These are phyloP conservation scores for Castanopsis chinensis DNA, from an alignment of 306 rosid genomes.

Conservation along the genomic window DNA sequence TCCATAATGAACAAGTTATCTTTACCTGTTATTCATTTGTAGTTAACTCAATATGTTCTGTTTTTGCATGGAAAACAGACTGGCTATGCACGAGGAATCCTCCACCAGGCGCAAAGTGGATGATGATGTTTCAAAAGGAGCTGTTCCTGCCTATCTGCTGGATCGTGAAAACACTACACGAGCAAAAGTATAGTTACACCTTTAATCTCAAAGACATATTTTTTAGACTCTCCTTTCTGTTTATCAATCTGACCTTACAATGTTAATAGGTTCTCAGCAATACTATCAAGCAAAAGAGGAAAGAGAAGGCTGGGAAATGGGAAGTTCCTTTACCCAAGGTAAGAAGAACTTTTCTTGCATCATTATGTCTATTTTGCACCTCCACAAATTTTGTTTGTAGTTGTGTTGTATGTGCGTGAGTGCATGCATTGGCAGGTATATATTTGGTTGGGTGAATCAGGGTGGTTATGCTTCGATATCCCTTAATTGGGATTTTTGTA, in stretches of 20 bases:
- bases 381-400: neutral
- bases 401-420: neutral
- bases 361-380: neutral
- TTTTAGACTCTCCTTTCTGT: neutral
- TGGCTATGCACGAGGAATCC: conserved; percentile 89
- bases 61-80: conserved; percentile 36
- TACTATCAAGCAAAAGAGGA: conserved; percentile 89
- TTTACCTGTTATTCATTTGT: neutral
- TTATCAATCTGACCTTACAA: conserved; percentile 11
- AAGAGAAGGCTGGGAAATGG: conserved; percentile 98
- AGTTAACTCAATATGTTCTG: neutral
- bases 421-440: neutral
- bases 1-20: neutral
- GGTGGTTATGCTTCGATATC: neutral
- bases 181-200: conserved; percentile 51
- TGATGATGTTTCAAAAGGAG: conserved; percentile 81
- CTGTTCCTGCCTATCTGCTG: conserved; percentile 76
- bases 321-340: conserved; percentile 97
- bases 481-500: neutral
- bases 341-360: conserved; percentile 4
- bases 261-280: conserved; percentile 74
- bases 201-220: neutral
- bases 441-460: neutral
- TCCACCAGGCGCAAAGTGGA: conserved; percentile 74
- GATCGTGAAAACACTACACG: conserved; percentile 88